Evolutionary conservation across 1,284 basidiomycete species (phyloP), one percentile per base, ranked within the genome.

Genomic region (Ganoderma resinaceum): DNA sequence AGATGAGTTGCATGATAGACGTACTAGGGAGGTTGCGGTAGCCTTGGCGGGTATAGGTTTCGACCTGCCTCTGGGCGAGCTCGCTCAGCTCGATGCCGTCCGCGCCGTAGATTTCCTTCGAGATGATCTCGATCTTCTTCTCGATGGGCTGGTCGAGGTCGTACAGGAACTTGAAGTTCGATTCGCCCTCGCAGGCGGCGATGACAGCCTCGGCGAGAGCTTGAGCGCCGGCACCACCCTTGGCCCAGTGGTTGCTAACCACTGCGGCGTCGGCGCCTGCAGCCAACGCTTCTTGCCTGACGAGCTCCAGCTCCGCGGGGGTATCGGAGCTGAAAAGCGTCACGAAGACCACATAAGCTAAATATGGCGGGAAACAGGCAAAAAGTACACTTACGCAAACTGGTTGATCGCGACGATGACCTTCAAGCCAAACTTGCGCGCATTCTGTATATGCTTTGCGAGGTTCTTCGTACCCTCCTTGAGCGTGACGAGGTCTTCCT

Each of bases 381-480:
- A 23, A 3, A 37, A 35, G 5, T 35, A 23, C 16, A 89, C 94
- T 77, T 77, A 96, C 94, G 94, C 86, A 82, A 99, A 99, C 80
- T 92, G 92, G 84, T 99, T 99, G 83, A 99, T 90, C 62, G 92
- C 98, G 52, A 99, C 93, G 72, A 99, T 91, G 68, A 98, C 97
- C 86, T 99, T 99, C 81, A 99, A 85, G 52, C 96, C 96, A 76
- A 98, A 97, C 85, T 98, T 98, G 82, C 91, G 92, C 43, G 94
- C 93, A 81, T 99, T 99, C 81, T 95, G 86, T 75, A 99, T 98
- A 81, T 99, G 97, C 81, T 93, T 95, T 72, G 89, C 90, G 72
- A 99, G 83, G 84, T 99, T 99, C 82, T 93, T 91, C 83, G 95
- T 97, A 55, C 97, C 97, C 80, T 95, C 93, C 79, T 92, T 91